Evolutionary conservation across 805 yeast species (phyloP).

Genomic region (Starmerella lactis-condensi): DNA sequence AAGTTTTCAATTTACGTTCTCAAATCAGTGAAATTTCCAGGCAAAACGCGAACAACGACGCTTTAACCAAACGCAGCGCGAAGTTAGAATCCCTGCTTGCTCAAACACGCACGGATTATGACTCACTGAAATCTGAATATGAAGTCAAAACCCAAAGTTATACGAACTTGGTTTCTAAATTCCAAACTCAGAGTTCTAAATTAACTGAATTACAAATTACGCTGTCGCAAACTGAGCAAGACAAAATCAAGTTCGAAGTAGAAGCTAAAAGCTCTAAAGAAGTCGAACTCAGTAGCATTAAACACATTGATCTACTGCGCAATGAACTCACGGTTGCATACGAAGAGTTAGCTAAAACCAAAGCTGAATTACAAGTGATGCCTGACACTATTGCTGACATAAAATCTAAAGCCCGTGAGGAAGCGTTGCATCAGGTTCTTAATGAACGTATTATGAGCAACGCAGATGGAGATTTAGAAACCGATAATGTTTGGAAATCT

Average conservation of each 20-base stretch:
- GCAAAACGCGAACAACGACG: too few species aligned
- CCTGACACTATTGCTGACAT: constrained; percentile 5
- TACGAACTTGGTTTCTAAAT: constrained; percentile 5
- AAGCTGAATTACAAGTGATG: constrained; percentile 15
- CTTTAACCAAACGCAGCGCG: too few species aligned
- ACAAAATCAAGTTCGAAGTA: constrained; percentile 3
- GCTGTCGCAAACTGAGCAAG: constrained; percentile 6
- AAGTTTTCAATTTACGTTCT: too few species aligned
- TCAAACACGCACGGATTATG: constrained; percentile 4
- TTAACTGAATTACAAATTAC: constrained; percentile 6
- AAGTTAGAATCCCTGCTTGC: constrained; percentile 5
- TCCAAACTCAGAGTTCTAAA: constrained; percentile 3
- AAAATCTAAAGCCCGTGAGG: constrained; percentile 10
- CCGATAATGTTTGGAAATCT: constrained; percentile 47
- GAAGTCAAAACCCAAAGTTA: constrained; percentile 5
- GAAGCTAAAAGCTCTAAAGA: constrained; percentile 1
- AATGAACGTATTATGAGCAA: background rate
- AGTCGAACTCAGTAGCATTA: constrained; percentile 4
- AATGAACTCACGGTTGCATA: constrained; percentile 6
- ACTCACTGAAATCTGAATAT: constrained; percentile 2
- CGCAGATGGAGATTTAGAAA: constrained; percentile 28
- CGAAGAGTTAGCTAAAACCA: constrained; percentile 13
- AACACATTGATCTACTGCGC: constrained; percentile 7
- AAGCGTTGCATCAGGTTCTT: constrained; percentile 14
- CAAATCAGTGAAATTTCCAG: too few species aligned